phyloP scores from a whole-genome alignment of 2,329 filamentous ascomycete species.

The Trichoderma oligosporum region DNA sequence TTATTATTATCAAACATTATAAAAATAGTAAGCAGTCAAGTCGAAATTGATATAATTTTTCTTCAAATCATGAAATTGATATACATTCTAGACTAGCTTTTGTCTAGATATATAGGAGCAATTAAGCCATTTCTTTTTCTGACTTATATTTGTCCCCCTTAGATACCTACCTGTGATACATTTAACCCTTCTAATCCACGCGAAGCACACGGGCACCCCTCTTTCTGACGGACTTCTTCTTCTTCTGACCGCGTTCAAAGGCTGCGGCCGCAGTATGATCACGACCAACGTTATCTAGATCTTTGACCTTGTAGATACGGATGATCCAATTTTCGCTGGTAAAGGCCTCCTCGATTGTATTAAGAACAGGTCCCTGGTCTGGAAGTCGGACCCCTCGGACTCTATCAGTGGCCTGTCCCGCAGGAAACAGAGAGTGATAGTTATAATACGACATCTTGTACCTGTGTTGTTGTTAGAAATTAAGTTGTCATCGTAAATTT shows the following conservation, averaged over 20 bases:
- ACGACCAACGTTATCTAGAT: conserved; percentile 90
- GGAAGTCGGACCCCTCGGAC: conserved; percentile 80
- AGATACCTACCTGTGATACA: conserved; percentile 10
- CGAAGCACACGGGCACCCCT: conserved; percentile 67
- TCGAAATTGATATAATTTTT: not conserved
- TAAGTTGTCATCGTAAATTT: not conserved
- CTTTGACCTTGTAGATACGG: conserved; percentile 99
- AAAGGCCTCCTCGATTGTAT: conserved; percentile 91
- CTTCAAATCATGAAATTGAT: conserved; percentile 35
- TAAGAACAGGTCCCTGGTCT: conserved; percentile 78
- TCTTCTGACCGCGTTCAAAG: conserved; percentile 78
- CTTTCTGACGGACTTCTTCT: conserved; percentile 72
- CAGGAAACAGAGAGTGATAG: conserved; percentile 85
- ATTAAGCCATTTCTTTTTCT: conserved; percentile 24
- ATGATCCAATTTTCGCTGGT: conserved; percentile 99
- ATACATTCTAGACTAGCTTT: conserved; percentile 37
- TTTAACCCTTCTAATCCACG: conserved; percentile 55
- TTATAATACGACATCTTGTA: conserved; percentile 99
- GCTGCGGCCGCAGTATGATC: conserved; percentile 68
- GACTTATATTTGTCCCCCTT: conserved; percentile 4
- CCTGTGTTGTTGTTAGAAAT: conserved; percentile 50
- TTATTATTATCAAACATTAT: no score
- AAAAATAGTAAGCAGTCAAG: not conserved
- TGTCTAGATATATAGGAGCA: conserved; percentile 30
- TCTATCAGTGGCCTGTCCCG: conserved; percentile 84